Evolutionary conservation across 164 flowering plant genomes (phyloP).

Genomic region (Kalanchoe fedtschenkoi): DNA sequence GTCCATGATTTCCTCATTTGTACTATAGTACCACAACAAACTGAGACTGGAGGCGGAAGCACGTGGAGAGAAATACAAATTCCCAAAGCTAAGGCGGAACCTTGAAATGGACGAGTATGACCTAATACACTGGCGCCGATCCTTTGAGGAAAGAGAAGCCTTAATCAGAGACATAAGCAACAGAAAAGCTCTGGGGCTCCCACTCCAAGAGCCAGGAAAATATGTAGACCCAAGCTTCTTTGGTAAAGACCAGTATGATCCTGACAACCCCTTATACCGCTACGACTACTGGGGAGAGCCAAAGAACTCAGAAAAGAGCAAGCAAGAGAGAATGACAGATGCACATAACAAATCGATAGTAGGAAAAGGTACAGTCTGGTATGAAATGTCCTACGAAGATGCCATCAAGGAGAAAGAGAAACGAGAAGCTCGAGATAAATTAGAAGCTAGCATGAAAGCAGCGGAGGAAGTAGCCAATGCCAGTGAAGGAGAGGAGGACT

Average conservation of each 20-base stretch:
- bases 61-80: slow-evolving; percentile 64
- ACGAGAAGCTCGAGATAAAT: slow-evolving; percentile 38
- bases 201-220: slow-evolving; percentile 87
- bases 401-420: slow-evolving; percentile 44
- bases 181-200: slow-evolving; percentile 82
- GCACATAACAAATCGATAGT: slow-evolving; percentile 72
- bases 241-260: slow-evolving; percentile 74
- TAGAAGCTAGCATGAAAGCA: slow-evolving; percentile 10
- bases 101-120: slow-evolving; percentile 97
- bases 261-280: slow-evolving; percentile 56
- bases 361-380: slow-evolving; percentile 76
- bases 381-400: slow-evolving; percentile 82
- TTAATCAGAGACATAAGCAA: slow-evolving; percentile 88
- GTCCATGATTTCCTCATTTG: background rate
- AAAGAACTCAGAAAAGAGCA: slow-evolving; percentile 81
- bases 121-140: slow-evolving; percentile 86
- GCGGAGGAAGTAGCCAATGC: background rate
- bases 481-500: slow-evolving; percentile 19
- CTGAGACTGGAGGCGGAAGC: slow-evolving; percentile 51
- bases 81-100: slow-evolving; percentile 64
- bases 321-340: slow-evolving; percentile 51
- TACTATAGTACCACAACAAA: slow-evolving; percentile 48
- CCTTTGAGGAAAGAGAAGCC: slow-evolving; percentile 80
- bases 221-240: slow-evolving; percentile 48
- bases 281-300: slow-evolving; percentile 99